Evolutionary conservation across 192 early-diverging fungal genomes (phyloP).

Genomic region (Podila epigama): DNA sequence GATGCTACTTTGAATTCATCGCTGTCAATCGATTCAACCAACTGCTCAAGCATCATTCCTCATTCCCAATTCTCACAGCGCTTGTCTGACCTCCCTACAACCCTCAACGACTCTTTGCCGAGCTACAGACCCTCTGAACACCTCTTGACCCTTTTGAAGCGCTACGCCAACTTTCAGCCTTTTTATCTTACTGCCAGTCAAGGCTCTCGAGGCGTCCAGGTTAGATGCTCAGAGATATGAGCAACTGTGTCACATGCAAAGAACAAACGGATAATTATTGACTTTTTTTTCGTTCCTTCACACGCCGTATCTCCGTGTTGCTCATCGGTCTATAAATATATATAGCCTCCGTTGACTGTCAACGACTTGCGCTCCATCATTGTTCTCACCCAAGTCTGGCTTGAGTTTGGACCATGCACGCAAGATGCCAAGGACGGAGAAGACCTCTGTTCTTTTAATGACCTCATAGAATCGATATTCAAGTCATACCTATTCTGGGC

Average conservation of each 20-base stretch:
- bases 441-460: neutral
- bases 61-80: slow-evolving; percentile 24
- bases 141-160: slow-evolving; percentile 3
- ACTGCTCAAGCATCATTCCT: slow-evolving; percentile 24
- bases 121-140: neutral
- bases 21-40: slow-evolving; percentile 19
- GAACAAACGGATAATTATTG: neutral
- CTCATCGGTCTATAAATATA: neutral
- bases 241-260: neutral
- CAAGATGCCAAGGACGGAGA: neutral
- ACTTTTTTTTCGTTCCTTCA: neutral
- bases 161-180: slow-evolving; percentile 5
- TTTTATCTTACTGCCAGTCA: slow-evolving; percentile 17
- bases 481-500: slow-evolving; percentile 35
- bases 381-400: slow-evolving; percentile 21
- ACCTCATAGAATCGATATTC: slow-evolving; percentile 10
- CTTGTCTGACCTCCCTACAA: neutral
- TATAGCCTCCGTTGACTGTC: slow-evolving; percentile 26
- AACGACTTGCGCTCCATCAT: slow-evolving; percentile 15
- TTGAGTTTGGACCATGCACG: neutral
- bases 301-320: neutral
- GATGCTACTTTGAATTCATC: neutral
- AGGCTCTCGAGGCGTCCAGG: slow-evolving; percentile 28
- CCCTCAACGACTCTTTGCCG: no score
- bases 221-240: slow-evolving; percentile 3